A percentile compares a stretch with the other conserved stretches of the same genome.
Conservation (phyloP, 2,329 filamentous ascomycete genomes). For the Cladosporium sphaerospermum region DNA sequence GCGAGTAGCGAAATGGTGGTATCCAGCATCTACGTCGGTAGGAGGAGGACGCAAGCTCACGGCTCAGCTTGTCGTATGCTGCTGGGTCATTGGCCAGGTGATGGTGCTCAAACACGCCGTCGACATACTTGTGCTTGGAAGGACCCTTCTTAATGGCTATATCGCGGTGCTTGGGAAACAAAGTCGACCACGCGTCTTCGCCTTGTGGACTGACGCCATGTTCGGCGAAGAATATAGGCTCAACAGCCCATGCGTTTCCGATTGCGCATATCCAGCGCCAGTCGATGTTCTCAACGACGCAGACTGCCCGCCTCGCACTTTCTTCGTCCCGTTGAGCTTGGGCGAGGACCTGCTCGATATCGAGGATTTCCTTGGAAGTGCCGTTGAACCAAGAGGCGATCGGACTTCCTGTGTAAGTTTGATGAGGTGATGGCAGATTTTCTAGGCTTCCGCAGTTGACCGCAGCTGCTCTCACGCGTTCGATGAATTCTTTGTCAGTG, state of each 20-base stretch:
- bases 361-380: not conserved
- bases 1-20: not conserved
- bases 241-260: not conserved
- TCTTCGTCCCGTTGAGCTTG: not conserved
- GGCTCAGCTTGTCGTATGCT: not conserved
- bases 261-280: constrained; percentile 1
- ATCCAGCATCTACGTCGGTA: not conserved
- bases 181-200: not conserved
- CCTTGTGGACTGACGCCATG: not conserved
- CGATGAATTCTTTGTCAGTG: not conserved
- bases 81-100: not conserved
- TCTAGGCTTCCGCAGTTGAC: not conserved
- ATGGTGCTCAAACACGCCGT: constrained; percentile 3
- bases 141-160: not conserved
- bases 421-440: not conserved
- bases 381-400: constrained; percentile 1
- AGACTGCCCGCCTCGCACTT: not conserved
- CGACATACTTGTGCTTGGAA: not conserved
- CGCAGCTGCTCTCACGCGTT: not conserved
- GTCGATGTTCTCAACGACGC: constrained; percentile 2
- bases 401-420: not conserved
- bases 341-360: not conserved
- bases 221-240: constrained; percentile 1
- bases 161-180: not conserved
- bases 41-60: not conserved